Base-by-base conservation (phyloP, 495 filamentous ascomycete species). In the Aspergillus mulundensis region DNA sequence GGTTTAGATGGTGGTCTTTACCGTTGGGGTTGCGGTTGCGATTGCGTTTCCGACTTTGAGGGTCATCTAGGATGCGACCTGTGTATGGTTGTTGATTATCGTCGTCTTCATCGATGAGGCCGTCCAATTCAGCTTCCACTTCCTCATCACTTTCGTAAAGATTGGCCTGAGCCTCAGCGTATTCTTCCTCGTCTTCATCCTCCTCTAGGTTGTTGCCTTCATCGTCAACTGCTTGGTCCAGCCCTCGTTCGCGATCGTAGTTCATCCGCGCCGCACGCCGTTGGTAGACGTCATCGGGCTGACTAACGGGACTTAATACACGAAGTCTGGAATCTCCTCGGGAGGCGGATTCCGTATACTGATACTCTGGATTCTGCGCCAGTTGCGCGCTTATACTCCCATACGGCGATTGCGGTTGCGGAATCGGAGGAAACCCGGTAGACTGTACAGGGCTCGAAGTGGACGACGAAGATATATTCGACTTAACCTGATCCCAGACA, bases 401-500 rank as follows among this genome's bases (percentile, higher is more conserved):
- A 59, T 77, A 76, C 44, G 59, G 54, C 20, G 61, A 44, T 56
- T 66, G 68, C 30, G 34, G 1, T 21, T 50, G 67, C 42, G 61
- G 65, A 63, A 69, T 44, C 65, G 77, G 66, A 66, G 71, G 63
- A 8, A 70, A 65, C 21, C 67, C 70, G 1, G 67, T 57, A 11
- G 64, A 58, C 51, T 70, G 65, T 11, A 71, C 49, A 5, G 69
- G 72, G 53, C 74, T 72, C 6, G 83, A 81, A 1, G 82, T 81
- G 7, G 81, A 77, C 2, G 83, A 83, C 12, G 85, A 86, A 0
- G 83, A 74, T 21, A 81, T 81, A 62, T 95, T 96, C 51, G 82
- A 87, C 71, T 93, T 94, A 53, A 97, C 89, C 67, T 97, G 95
- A 60, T 96, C 90, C 94, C 94, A 98, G 43, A 98, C 91, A 64